Percentiles rank a stretch among this genome's conserved stretches.
phyloP scores from a whole-genome alignment of 2,329 filamentous ascomycete species.

The Didymella pomorum region DNA sequence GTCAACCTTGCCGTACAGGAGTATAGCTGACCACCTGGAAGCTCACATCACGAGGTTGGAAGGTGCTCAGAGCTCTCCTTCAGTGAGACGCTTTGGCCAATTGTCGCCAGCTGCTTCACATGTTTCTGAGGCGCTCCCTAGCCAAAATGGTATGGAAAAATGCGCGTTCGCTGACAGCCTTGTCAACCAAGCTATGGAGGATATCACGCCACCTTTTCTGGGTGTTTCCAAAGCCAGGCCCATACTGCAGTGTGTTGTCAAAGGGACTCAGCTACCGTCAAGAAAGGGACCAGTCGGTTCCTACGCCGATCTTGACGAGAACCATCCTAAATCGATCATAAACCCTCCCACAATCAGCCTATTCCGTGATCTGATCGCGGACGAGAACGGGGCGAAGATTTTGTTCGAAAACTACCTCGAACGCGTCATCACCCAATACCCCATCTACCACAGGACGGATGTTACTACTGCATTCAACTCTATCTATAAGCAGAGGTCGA shows the following conservation, averaged over 20 bases:
- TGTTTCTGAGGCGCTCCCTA: conserved; percentile 30
- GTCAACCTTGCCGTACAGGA: conserved; percentile 41
- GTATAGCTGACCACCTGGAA: conserved; percentile 47
- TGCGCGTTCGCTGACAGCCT: conserved; percentile 43
- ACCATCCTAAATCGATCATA: conserved; percentile 48
- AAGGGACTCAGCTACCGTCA: conserved; percentile 47
- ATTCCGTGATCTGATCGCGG: conserved; percentile 39
- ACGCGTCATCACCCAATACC: conserved; percentile 48
- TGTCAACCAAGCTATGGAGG: conserved; percentile 47
- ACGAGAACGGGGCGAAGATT: conserved; percentile 42
- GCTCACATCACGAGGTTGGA: conserved; percentile 42
- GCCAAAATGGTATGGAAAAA: conserved; percentile 31
- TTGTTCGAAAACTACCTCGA: conserved; percentile 46
- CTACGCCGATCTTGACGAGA: conserved; percentile 45
- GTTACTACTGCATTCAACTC: conserved; percentile 46
- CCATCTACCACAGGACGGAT: conserved; percentile 49
- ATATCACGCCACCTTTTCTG: conserved; percentile 48
- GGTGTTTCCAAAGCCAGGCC: conserved; percentile 45
- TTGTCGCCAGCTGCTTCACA: conserved; percentile 38
- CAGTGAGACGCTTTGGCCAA: conserved; percentile 27
- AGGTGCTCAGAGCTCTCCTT: conserved; percentile 26
- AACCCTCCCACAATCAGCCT: conserved; percentile 43
- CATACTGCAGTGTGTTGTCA: conserved; percentile 47
- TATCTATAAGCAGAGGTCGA: conserved; percentile 40
- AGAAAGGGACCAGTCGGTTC: conserved; percentile 45